Percentiles rank a stretch among this genome's conserved stretches.
These are phyloP conservation scores for Dalbergia cultrata DNA, from an alignment of 306 rosid species.

Conservation along the genomic window DNA sequence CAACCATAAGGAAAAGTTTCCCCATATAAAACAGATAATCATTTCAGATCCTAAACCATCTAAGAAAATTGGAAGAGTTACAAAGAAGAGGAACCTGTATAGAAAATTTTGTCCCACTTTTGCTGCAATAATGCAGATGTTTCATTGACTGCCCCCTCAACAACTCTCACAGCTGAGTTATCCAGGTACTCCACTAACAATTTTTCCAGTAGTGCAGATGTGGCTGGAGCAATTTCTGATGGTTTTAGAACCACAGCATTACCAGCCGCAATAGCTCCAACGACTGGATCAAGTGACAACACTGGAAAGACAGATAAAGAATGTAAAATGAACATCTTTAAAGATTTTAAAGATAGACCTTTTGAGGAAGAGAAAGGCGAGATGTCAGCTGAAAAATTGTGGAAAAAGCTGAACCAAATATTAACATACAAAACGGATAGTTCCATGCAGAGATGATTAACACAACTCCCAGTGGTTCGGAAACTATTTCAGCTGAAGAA, in stretches of 20 bases:
- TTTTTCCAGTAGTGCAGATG: constrained; percentile 86
- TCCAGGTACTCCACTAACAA: constrained; percentile 79
- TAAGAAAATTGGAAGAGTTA: constrained; percentile 28
- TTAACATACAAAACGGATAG: constrained; percentile 93
- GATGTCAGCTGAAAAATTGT: constrained; percentile 13
- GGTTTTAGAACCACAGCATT: constrained; percentile 97
- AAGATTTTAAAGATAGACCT: constrained; percentile 32
- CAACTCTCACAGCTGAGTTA: constrained; percentile 74
- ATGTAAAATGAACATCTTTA: constrained; percentile 16
- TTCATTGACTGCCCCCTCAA: constrained; percentile 91
- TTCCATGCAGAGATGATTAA: constrained; percentile 94
- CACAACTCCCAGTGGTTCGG: constrained; percentile 93
- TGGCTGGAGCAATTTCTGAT: constrained; percentile 90
- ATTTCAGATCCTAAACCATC: constrained; percentile 32
- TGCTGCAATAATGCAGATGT: constrained; percentile 89
- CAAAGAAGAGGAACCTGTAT: constrained; percentile 76
- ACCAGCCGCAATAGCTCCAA: constrained; percentile 99
- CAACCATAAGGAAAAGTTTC: neutral
- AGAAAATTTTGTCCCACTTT: constrained; percentile 98
- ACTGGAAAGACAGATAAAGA: constrained; percentile 61
- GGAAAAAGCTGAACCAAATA: constrained; percentile 31
- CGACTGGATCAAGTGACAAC: constrained; percentile 90
- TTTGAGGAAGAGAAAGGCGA: constrained; percentile 14
- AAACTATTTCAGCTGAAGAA: constrained; percentile 92
- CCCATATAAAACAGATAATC: constrained; percentile 16